Evolutionary conservation across 2,329 filamentous ascomycete species (phyloP), one percentile per base, ranked within the genome.

Genomic region (Aureobasidium lini): DNA sequence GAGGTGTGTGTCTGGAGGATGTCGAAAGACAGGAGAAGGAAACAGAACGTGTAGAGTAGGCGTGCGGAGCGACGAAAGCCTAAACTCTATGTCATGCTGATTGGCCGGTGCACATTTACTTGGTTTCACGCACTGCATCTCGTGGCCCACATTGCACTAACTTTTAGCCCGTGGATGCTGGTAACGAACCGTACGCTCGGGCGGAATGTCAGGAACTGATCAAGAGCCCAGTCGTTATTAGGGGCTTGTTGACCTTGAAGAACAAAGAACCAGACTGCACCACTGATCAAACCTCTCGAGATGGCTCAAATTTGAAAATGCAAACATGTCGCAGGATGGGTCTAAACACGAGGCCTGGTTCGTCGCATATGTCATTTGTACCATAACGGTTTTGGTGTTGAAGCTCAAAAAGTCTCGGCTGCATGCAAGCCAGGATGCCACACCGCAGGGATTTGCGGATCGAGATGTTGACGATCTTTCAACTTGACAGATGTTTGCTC

Each of bases 41-140:
- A 48, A 57, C 42, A 47, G 54, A 57, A 57, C 54, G 54, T 57
- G 54, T 57, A 57, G 54, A 48, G 36, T 48, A 57, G 54, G 54
- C 54, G 54, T 57, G 52, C 40, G 54, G 54, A 57, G 54, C 52
- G 52, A 56, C 49, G 31, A 57, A 57, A 57, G 54, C 54, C 54
- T 42, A 57, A 48, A 57, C 42, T 57, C 54, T 57, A 57, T 48
- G 42, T 48, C 54, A 39, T 46, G 53, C 40, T 57, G 31, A 37
- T 57, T 47, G 54, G 54, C 54, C 52, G 52, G 54, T 57, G 54
- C 42, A 8, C 29, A 23, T 23, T 23, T 23, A 23, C 37, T 48
- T 57, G 34, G 54, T 57, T 57, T 57, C 54, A 57, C 43, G 43
- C 54, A 40, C 23, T 23, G 23, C 37, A 48, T 57, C 54, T 47